Conservation (phyloP, 345 rosid species). For the Populus alba region DNA sequence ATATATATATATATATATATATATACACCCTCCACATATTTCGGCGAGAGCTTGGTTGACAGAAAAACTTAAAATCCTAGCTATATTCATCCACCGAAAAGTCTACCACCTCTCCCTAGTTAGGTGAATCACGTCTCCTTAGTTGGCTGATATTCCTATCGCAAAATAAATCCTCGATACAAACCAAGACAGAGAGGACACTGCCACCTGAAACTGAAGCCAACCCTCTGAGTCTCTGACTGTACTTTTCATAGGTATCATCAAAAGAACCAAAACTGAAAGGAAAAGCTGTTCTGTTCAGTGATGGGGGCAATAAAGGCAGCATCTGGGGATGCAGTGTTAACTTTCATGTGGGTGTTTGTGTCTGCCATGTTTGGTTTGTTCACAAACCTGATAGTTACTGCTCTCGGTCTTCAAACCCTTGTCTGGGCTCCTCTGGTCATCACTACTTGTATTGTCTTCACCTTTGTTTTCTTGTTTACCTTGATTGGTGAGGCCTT, state of each 20-base stretch:
- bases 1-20: background rate
- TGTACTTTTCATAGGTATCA: background rate
- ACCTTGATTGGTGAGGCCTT: slow-evolving; percentile 47
- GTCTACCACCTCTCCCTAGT: background rate
- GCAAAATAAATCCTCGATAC: background rate
- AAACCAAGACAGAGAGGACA: background rate
- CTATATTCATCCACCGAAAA: background rate
- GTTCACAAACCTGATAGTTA: slow-evolving; percentile 48
- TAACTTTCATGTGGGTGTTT: slow-evolving; percentile 76
- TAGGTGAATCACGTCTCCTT: background rate
- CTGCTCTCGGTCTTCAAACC: slow-evolving; percentile 47
- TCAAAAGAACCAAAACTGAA: background rate
- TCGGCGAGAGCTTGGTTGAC: background rate
- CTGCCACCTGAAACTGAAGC: background rate
- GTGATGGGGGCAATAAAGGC: slow-evolving; percentile 60
- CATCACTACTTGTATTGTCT: slow-evolving; percentile 56
- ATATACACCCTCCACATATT: background rate
- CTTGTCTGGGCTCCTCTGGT: slow-evolving; percentile 47
- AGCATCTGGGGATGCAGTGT: slow-evolving; percentile 58
- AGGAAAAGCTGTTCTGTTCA: background rate
- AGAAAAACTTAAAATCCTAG: background rate
- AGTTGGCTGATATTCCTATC: background rate
- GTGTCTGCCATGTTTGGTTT: slow-evolving; percentile 60
- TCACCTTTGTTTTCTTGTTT: slow-evolving; percentile 60
- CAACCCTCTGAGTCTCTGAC: background rate